Evolutionary conservation across 169 alveolate genomes (phyloP).

Genomic region (Plasmodium chabaudi): DNA sequence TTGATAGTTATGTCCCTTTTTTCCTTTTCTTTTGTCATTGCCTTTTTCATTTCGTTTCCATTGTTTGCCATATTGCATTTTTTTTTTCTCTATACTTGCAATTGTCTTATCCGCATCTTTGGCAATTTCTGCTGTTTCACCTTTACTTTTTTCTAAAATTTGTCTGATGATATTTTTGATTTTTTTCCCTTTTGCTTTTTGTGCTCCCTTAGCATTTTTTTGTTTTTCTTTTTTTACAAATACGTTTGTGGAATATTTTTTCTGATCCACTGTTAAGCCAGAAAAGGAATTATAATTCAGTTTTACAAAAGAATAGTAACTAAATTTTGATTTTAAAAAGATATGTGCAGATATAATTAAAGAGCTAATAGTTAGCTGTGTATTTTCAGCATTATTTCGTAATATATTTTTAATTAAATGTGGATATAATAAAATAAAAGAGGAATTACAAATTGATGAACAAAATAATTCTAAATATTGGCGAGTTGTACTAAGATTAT

Average conservation of each 20-base stretch:
- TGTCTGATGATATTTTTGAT: conserved; percentile 17
- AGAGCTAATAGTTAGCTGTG: conserved; percentile 23
- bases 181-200: conserved; percentile 12
- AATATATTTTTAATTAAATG: conserved; percentile 15
- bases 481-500: conserved; percentile 39
- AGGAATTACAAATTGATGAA: conserved; percentile 27
- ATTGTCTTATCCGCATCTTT: neutral
- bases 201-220: neutral
- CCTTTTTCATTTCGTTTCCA: neutral
- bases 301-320: conserved; percentile 42
- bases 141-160: conserved; percentile 18
- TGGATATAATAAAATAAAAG: conserved; percentile 46
- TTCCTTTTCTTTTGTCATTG: neutral
- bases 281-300: conserved; percentile 22
- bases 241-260: neutral
- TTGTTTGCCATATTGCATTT: neutral
- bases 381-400: neutral
- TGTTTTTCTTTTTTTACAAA: neutral
- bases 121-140: conserved; percentile 4
- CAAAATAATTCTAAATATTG: conserved; percentile 58
- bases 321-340: conserved; percentile 24
- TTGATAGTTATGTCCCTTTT: neutral
- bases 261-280: neutral
- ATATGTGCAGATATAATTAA: conserved; percentile 28
- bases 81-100: neutral